Base-by-base conservation (phyloP, 2,329 filamentous ascomycete species). In the Ilyonectria robusta region DNA sequence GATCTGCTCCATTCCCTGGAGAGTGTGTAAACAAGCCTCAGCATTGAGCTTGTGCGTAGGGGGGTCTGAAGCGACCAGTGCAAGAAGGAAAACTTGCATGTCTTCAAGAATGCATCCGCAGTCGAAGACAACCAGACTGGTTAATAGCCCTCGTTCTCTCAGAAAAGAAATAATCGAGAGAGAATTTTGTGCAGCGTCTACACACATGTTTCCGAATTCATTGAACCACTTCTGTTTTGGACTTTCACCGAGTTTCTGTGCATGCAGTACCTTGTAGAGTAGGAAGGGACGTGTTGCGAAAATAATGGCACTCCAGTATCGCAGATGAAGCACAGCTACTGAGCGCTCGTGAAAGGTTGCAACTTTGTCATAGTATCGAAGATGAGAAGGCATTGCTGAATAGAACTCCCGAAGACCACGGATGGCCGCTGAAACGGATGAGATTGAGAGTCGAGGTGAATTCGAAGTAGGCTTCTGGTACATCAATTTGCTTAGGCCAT, bases 61-160 rank as follows among this genome's bases (percentile, higher is more conserved):
- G 9, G 37, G 26, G 5, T 66, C 63, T 0, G 63, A 46, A 10
- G 46, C 21, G 8, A 31, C 54, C 29, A 62, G 17, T 0, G 51
- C 63, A 1, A 66, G 59, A 13, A 66, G 63, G n/a, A 66, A 66
- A 3, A 66, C 63, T 9, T 66, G 63, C 63, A 66, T 66, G 10
- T 62, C 35, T 13, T 66, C 63, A 3, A 66, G 21, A 10, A 66
- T 62, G 17, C 59, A 66, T 1, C 59, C 59, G 19, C 63, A 66
- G 4, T 66, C 63, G 3, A 66, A 62, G 1, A 66, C 59, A 6
- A 66, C 51, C 21, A 66, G 29, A 1, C 63, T 66, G 0, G 59
- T 57, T 8, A 66, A 29, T 4, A 66, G 9, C 6, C 23, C 23
- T 2, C 59, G 51, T 2, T 62, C 44, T 23, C 53, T 29, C 2